Evolutionary conservation across 140 eudicot species (phyloP).

Genomic region (Cichorium intybus): DNA sequence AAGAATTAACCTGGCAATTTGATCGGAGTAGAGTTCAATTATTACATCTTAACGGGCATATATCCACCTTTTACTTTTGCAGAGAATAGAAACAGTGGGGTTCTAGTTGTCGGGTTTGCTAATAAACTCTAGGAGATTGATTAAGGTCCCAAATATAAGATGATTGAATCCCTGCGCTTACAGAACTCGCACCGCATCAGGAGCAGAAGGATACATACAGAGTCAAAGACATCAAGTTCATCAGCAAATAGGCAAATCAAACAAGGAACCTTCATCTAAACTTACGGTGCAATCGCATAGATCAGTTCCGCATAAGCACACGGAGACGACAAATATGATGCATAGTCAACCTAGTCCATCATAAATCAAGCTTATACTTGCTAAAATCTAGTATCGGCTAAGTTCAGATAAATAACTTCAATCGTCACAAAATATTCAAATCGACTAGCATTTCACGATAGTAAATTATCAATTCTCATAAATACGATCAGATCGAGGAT

Average conservation of each 20-base stretch:
- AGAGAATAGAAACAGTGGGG: not conserved
- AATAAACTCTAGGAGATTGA: not conserved
- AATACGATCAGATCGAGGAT: conserved; percentile 18
- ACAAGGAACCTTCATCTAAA: conserved; percentile 1
- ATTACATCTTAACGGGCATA: not conserved
- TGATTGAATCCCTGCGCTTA: not conserved
- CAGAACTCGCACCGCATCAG: conserved; percentile 6
- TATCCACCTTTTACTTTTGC: not conserved
- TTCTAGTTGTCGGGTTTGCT: not conserved
- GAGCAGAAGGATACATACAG: conserved; percentile 1
- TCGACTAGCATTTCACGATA: conserved; percentile 14
- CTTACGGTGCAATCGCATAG: conserved; percentile 10
- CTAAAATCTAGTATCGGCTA: not conserved
- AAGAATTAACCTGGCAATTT: not conserved
- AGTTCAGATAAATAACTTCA: not conserved
- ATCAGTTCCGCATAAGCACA: not conserved
- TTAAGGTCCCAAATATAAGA: not conserved
- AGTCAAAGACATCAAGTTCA: conserved; percentile 19
- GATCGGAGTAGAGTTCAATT: not conserved
- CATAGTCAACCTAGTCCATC: conserved; percentile 19
- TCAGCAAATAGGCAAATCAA: conserved; percentile 12
- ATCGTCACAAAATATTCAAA: conserved; percentile 11
- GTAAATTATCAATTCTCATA: not conserved
- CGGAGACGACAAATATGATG: not conserved
- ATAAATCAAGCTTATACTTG: not conserved